Conservation (phyloP, 2,329 filamentous ascomycete species). For the Paecilomyces niveus region DNA sequence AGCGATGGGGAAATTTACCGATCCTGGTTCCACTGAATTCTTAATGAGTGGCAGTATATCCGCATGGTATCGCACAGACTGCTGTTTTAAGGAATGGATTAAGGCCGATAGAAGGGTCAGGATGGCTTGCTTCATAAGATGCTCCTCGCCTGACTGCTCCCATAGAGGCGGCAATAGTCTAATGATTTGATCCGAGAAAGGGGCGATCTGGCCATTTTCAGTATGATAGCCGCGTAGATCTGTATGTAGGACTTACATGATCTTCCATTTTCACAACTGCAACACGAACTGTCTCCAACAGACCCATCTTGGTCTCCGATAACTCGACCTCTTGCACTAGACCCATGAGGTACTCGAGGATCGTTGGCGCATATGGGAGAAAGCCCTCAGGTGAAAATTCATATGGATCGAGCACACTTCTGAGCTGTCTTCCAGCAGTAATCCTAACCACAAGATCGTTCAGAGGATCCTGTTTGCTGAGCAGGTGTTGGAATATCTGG, state of each 20-base stretch:
- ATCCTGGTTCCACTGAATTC: constrained; percentile 69
- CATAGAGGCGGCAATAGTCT: constrained; percentile 72
- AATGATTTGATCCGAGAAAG: constrained; percentile 73
- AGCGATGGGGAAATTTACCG: constrained; percentile 39
- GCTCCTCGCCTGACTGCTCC: constrained; percentile 77
- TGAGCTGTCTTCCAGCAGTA: constrained; percentile 80
- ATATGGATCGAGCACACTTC: constrained; percentile 74
- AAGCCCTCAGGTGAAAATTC: constrained; percentile 70
- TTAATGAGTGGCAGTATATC: constrained; percentile 76
- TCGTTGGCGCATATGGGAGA: constrained; percentile 66
- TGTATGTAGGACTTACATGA: constrained; percentile 40
- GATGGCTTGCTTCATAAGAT: constrained; percentile 90
- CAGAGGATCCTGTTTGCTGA: constrained; percentile 65
- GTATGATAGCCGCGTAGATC: background rate
- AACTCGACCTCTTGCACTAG: constrained; percentile 74
- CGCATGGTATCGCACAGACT: constrained; percentile 69
- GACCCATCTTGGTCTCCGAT: constrained; percentile 82
- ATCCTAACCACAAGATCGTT: constrained; percentile 92
- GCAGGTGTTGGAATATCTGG: constrained; percentile 79
- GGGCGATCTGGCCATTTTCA: constrained; percentile 41
- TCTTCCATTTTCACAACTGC: constrained; percentile 76
- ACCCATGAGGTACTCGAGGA: constrained; percentile 65
- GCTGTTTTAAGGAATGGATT: constrained; percentile 74
- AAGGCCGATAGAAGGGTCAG: constrained; percentile 77
- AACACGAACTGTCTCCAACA: constrained; percentile 78